phyloP scores from a whole-genome alignment of 768 basidiomycete species.

The Chlorophyllum brunneum region DNA sequence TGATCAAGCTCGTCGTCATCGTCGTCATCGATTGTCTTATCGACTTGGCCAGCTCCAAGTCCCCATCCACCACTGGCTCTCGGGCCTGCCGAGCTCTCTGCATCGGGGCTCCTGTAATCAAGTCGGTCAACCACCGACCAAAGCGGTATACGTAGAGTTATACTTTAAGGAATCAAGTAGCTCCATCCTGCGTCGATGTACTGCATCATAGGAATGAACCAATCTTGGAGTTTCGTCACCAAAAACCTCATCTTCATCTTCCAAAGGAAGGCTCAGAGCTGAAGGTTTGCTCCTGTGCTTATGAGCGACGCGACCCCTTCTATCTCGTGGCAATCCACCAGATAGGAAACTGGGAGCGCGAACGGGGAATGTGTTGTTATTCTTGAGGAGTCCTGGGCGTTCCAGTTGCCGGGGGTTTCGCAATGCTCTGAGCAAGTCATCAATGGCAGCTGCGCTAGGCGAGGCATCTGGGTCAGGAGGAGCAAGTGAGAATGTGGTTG shows the following conservation, averaged over 20 bases:
- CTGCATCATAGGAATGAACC: constrained; percentile 24
- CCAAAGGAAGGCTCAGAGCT: constrained; percentile 27
- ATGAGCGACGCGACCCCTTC: constrained; percentile 70
- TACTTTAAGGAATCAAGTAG: constrained; percentile 54
- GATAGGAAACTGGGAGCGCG: constrained; percentile 68
- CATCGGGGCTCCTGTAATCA: constrained; percentile 47
- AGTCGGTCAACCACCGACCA: not conserved
- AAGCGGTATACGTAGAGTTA: not conserved
- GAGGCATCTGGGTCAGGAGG: constrained; percentile 52
- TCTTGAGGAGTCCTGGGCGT: constrained; percentile 24
- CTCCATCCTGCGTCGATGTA: constrained; percentile 34
- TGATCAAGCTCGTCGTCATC: constrained; percentile 67
- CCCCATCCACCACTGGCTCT: constrained; percentile 74
- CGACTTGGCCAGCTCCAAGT: constrained; percentile 57
- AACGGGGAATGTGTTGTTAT: constrained; percentile 21
- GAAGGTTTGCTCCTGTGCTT: constrained; percentile 34
- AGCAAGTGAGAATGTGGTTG: constrained; percentile 57
- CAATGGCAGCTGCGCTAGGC: constrained; percentile 63
- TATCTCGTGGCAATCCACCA: constrained; percentile 70
- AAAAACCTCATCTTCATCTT: constrained; percentile 35
- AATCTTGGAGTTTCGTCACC: constrained; percentile 54
- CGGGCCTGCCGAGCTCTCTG: constrained; percentile 29
- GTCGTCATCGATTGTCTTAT: constrained; percentile 48
- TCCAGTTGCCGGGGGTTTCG: constrained; percentile 48
- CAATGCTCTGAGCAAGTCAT: constrained; percentile 60